Evolutionary conservation across 2,329 filamentous ascomycete genomes (phyloP), one percentile per base, ranked within the genome.

Genomic region (Sporothrix dimorphospora): DNA sequence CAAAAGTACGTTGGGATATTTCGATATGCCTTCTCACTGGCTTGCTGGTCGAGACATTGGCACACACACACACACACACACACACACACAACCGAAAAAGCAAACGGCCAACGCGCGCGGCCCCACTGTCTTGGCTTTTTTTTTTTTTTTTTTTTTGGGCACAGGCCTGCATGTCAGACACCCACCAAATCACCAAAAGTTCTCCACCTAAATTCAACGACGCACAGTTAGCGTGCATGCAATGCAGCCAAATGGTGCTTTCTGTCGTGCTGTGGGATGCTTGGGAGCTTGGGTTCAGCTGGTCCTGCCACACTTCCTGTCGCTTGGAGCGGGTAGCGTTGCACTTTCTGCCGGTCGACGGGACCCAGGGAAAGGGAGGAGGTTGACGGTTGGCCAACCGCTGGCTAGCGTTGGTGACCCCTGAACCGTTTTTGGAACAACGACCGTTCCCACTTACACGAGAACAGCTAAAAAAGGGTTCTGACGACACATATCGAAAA

Each of bases 71-170:
- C 57, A 61, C n/a, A n/a, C n/a, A n/a, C n/a, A n/a, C n/a, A 49
- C 45, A 59, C 45, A 59, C 45, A 42, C 45, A 53, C 21, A 61
- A 70, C 9, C 19, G 51, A 30, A n/a, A 70, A 65, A 47, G 55
- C 16, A 11, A 61, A 70, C 69, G 61, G 57, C 69, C 30, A 59
- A 42, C 24, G 30, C 40, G 68, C 45, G 38, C 59, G n/a, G 59
- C 21, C 11, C 51, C 55, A 70, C 55, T 51, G 55, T 70, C 55
- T 71, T 65, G 69, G 47, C 40, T 51, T 38, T 63, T 53, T 27
- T 65, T 59, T n/a, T 38, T 19, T 9, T n/a, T 3, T 14, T 38
- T 38, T 11, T 14, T 24, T 63, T 63, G 21, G 34, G 34, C 38
- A 45, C 59, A 21, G 7, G 14, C 14, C 27, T 67, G 45, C 63